Evolutionary conservation across 345 rosid genomes (phyloP).

Genomic region (Euclidium syriacum): DNA sequence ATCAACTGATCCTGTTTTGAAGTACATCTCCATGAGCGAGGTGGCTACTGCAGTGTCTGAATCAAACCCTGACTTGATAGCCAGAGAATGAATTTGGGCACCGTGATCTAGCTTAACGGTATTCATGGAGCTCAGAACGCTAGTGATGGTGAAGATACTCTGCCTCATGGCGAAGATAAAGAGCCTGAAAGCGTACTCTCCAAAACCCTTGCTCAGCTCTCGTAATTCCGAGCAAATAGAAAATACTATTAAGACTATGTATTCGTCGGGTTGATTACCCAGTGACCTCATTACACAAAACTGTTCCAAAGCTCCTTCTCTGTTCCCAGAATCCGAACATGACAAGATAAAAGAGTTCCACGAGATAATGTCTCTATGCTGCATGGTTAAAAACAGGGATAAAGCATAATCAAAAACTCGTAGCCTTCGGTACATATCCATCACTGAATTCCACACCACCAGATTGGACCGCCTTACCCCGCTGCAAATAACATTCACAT

Average conservation of each 20-base stretch:
- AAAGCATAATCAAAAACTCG: constrained; percentile 44
- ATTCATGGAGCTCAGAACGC: constrained; percentile 44
- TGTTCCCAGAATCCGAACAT: constrained; percentile 40
- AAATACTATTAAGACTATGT: constrained; percentile 42
- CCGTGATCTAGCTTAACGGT: constrained; percentile 42
- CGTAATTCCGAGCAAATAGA: constrained; percentile 43
- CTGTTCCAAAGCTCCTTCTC: constrained; percentile 41
- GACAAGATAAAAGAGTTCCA: constrained; percentile 68
- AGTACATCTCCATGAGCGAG: constrained; percentile 64
- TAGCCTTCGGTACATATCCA: constrained; percentile 66
- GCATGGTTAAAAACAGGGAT: constrained; percentile 47
- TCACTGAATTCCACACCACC: constrained; percentile 66
- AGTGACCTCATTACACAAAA: constrained; percentile 43
- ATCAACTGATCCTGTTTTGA: constrained; percentile 44
- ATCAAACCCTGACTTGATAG: constrained; percentile 50
- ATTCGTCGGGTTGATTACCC: constrained; percentile 49
- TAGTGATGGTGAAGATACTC: constrained; percentile 50
- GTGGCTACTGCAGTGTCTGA: constrained; percentile 48
- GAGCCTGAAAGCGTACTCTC: constrained; percentile 42
- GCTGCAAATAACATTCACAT: constrained; percentile 47
- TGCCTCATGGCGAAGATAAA: constrained; percentile 39
- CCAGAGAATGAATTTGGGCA: constrained; percentile 59
- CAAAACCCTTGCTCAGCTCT: constrained; percentile 54
- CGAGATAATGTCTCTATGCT: constrained; percentile 48
- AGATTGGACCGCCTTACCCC: constrained; percentile 36